Conservation (phyloP, 208 protist genomes). For the Wallacemonas sp. region DNA sequence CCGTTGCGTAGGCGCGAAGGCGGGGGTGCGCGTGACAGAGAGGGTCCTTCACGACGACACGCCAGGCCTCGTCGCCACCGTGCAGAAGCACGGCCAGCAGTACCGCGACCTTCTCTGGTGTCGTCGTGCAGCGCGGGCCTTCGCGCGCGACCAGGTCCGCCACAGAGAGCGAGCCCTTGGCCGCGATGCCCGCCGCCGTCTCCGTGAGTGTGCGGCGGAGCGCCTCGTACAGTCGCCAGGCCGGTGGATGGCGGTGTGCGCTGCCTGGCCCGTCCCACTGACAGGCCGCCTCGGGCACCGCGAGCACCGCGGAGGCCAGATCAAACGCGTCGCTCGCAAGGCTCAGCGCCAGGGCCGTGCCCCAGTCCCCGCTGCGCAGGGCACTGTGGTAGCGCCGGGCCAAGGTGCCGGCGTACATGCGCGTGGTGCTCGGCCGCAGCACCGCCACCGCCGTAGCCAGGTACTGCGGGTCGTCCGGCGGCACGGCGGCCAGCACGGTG, state of each 20-base stretch:
- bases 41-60: background rate
- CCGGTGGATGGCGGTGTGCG: too few relatives aligned
- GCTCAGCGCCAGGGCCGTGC: constrained; percentile 34
- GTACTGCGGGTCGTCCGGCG: constrained; percentile 22
- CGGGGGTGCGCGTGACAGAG: background rate
- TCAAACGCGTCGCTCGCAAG: constrained; percentile 16
- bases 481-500: constrained; percentile 36
- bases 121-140: background rate
- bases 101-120: constrained; percentile 24
- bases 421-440: constrained; percentile 27
- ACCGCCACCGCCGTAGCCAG: constrained; percentile 30
- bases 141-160: background rate
- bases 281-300: background rate
- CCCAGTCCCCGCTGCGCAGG: constrained; percentile 24
- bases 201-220: too few relatives aligned
- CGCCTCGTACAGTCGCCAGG: background rate
- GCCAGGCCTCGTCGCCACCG: constrained; percentile 21
- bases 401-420: constrained; percentile 72
- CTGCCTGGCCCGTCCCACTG: background rate
- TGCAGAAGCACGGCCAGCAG: constrained; percentile 47
- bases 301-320: background rate
- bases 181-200: too few relatives aligned
- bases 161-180: background rate
- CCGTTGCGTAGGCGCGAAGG: constrained; percentile 5
- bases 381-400: constrained; percentile 36